Evolutionary conservation across 1,284 basidiomycete genomes (phyloP).

Genomic region (Tilletia setariae): DNA sequence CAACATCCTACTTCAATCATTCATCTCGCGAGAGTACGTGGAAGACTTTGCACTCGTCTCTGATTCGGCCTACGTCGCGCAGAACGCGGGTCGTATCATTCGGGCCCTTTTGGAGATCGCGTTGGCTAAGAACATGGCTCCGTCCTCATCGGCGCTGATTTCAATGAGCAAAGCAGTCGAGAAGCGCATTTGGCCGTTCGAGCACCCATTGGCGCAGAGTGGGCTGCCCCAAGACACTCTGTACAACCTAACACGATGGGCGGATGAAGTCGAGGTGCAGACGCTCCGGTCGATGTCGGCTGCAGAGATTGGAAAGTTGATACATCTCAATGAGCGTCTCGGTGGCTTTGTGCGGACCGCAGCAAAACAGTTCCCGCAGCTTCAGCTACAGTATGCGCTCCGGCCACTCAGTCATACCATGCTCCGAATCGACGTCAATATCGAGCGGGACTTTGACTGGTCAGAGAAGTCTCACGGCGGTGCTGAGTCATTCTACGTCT

Average conservation of each 20-base stretch:
- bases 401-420: slow-evolving; percentile 74
- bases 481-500: slow-evolving; percentile 87
- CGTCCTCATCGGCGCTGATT: slow-evolving; percentile 74
- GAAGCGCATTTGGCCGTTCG: slow-evolving; percentile 87
- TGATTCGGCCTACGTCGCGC: slow-evolving; percentile 76
- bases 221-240: slow-evolving; percentile 67
- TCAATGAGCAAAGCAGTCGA: slow-evolving; percentile 75
- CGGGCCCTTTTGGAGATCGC: slow-evolving; percentile 91
- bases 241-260: slow-evolving; percentile 75
- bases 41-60: slow-evolving; percentile 97
- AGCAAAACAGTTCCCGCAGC: slow-evolving; percentile 79
- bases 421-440: slow-evolving; percentile 70
- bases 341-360: slow-evolving; percentile 75
- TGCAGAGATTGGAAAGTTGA: slow-evolving; percentile 72
- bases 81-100: slow-evolving; percentile 88
- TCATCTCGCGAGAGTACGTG: slow-evolving; percentile 74
- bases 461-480: slow-evolving; percentile 71
- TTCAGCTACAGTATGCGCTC: slow-evolving; percentile 68
- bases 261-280: slow-evolving; percentile 74
- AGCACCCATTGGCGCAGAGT: slow-evolving; percentile 74
- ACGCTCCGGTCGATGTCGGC: slow-evolving; percentile 75
- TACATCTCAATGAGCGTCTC: slow-evolving; percentile 82
- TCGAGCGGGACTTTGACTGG: slow-evolving; percentile 79
- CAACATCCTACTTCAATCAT: slow-evolving; percentile 89
- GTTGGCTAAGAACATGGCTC: slow-evolving; percentile 85